Evolutionary conservation across 2,329 filamentous ascomycete genomes (phyloP), one percentile per base, ranked within the genome.

Genomic region (Colletotrichum euphorbiae): DNA sequence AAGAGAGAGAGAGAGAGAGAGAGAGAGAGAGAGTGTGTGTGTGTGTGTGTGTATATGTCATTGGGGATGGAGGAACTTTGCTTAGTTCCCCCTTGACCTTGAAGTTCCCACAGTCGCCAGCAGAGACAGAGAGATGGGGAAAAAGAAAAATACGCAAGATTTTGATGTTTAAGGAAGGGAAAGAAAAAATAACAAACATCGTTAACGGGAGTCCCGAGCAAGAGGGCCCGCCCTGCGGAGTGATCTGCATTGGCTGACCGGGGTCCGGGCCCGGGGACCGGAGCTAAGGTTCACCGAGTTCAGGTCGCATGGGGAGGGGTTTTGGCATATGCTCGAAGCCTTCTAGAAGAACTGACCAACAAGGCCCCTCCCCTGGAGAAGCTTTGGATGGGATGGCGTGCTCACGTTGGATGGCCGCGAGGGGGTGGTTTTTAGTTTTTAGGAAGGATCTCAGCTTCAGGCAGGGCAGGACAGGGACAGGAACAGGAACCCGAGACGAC

Each of bases 141-240:
- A 4, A n/a, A 45, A 17, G 17, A 36, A 19, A 28, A 54, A n/a
- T n/a, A n/a, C n/a, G n/a, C n/a, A n/a, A n/a, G n/a, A n/a, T n/a
- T n/a, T 31, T 51, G 46, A 61, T 54, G 54, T 60, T 50, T 13
- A 15, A 45, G 36, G 36, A 13, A 60, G 8, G 38, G 36, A 46
- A 45, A 58, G 13, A 40, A 21, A 40, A 21, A 31, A 40, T 12
- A 55, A 51, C 6, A 15, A 28, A 31, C 21, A 62, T 46, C 42
- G 51, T 43, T 43, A 42, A 61, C 62, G 61, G 62, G 24, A 51
- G 50, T 55, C 66, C 66, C 66, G 66, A 69, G 36, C 28, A n/a
- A 42, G 43, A 67, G 62, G 62, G 11, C 66, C 66, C 55, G 66
- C 17, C 54, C 55, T 61, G 66, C 48, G 66, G 66, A 69, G 62